These are phyloP conservation scores for Crinitomyces ghanaensis DNA, from an alignment of 805 yeast genomes.

Conservation along the genomic window DNA sequence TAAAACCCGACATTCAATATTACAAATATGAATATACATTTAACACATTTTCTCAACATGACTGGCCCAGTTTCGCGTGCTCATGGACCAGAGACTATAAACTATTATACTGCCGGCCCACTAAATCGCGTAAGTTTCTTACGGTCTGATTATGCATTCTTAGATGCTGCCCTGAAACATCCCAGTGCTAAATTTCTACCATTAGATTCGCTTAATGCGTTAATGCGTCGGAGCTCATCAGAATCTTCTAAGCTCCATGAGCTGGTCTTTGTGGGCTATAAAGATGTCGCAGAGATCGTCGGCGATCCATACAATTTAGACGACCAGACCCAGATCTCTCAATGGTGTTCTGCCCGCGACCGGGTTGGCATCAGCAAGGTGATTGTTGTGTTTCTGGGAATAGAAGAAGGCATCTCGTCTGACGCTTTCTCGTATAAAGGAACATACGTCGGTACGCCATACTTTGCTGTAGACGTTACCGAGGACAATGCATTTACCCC, in stretches of 20 bases:
- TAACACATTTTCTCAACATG: constrained; percentile 1
- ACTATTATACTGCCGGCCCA: constrained; percentile 39
- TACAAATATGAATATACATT: constrained; percentile 2
- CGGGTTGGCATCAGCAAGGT: constrained; percentile 18
- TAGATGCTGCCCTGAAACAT: constrained; percentile 34
- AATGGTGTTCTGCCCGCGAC: constrained; percentile 28
- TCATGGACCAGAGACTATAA: constrained; percentile 22
- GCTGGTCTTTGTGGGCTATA: constrained; percentile 16
- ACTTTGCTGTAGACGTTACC: constrained; percentile 29
- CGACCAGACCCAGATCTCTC: constrained; percentile 21
- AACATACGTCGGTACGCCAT: constrained; percentile 27
- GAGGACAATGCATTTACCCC: constrained; percentile 8
- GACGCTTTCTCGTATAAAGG: constrained; percentile 13
- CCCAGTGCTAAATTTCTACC: constrained; percentile 41
- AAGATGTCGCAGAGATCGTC: constrained; percentile 23
- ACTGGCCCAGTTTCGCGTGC: constrained; percentile 16
- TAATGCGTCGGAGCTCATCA: constrained; percentile 9
- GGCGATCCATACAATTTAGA: constrained; percentile 25
- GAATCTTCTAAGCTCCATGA: not conserved
- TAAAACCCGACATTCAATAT: constrained; percentile 1
- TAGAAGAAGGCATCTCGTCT: constrained; percentile 26
- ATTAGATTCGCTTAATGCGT: constrained; percentile 22
- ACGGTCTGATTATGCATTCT: constrained; percentile 43
- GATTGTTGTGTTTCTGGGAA: constrained; percentile 37
- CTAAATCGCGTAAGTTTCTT: constrained; percentile 56